Conservation (phyloP, 2,329 filamentous ascomycete genomes). For the Fusarium pseudocircinatum region DNA sequence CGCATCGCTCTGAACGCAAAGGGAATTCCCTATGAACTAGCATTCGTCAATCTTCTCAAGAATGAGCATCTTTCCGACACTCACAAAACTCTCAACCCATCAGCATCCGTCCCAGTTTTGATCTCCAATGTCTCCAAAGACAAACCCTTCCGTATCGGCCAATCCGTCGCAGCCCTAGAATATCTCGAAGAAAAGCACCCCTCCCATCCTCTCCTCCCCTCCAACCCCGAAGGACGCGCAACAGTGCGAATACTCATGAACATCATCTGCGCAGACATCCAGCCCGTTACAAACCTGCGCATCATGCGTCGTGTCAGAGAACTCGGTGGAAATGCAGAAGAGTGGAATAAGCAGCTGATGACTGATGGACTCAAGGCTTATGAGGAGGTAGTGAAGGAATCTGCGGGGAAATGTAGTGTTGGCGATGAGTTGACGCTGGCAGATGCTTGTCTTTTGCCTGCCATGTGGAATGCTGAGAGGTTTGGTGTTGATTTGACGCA, state of each 20-base stretch:
- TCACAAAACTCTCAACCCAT: conserved; percentile 63
- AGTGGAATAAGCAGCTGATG: conserved; percentile 64
- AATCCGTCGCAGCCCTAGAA: conserved; percentile 69
- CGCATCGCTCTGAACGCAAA: conserved; percentile 69
- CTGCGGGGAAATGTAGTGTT: conserved; percentile 62
- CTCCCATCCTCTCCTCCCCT: conserved; percentile 57
- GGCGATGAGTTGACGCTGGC: conserved; percentile 66
- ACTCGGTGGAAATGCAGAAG: conserved; percentile 54
- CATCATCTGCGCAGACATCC: conserved; percentile 66
- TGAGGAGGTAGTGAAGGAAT: conserved; percentile 54
- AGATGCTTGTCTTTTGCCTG: conserved; percentile 67
- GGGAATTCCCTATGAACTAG: conserved; percentile 56
- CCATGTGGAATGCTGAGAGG: conserved; percentile 65
- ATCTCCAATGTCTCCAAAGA: conserved; percentile 36
- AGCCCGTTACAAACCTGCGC: conserved; percentile 68
- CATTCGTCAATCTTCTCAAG: conserved; percentile 64
- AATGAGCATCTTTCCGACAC: conserved; percentile 58
- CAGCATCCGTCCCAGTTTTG: conserved; percentile 64
- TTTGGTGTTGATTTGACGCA: conserved; percentile 61
- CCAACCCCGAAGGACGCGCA: conserved; percentile 56
- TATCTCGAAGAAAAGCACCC: conserved; percentile 68
- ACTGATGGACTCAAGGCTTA: conserved; percentile 65
- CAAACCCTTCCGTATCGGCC: conserved; percentile 56
- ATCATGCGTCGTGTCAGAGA: conserved; percentile 60
- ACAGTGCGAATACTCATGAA: conserved; percentile 61